Conservation (phyloP, 805 yeast species). For the Metschnikowia continentalis region DNA sequence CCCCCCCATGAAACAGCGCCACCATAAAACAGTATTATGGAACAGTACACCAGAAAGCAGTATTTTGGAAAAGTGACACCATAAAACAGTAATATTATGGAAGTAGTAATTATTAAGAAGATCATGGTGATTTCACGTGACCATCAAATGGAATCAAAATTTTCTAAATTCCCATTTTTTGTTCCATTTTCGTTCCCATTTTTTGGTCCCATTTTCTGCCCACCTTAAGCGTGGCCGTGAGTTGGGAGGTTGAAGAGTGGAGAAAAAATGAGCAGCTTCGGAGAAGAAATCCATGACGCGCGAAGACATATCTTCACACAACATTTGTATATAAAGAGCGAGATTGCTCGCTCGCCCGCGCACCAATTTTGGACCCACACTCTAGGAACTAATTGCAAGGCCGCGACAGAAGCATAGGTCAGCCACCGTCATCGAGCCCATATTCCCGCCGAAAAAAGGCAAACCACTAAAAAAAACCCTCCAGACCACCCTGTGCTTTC, state of each 20-base stretch:
- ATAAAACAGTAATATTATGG: too few species aligned
- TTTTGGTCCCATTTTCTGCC: too few species aligned
- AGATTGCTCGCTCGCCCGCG: constrained; percentile 2
- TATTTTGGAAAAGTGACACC: too few species aligned
- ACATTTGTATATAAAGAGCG: constrained; percentile 4
- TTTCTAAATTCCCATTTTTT: too few species aligned
- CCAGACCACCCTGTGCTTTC: not conserved
- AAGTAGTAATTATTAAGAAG: too few species aligned
- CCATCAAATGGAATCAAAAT: too few species aligned
- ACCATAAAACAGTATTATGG: too few species aligned
- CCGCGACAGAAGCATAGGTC: not conserved
- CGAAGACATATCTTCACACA: not conserved
- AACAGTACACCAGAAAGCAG: too few species aligned
- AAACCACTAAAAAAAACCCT: not conserved
- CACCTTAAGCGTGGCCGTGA: too few species aligned
- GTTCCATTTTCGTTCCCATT: too few species aligned
- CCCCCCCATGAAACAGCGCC: too few species aligned
- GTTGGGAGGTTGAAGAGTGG: not conserved
- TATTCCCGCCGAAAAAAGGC: not conserved
- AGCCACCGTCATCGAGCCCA: not conserved
- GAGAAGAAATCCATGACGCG: not conserved
- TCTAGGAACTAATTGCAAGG: not conserved
- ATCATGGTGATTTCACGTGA: too few species aligned
- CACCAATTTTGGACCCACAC: constrained; percentile 1
- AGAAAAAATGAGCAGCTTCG: not conserved